These are phyloP conservation scores for Peniophora sp. DNA, from an alignment of 1,284 basidiomycete species.

Conservation along the genomic window DNA sequence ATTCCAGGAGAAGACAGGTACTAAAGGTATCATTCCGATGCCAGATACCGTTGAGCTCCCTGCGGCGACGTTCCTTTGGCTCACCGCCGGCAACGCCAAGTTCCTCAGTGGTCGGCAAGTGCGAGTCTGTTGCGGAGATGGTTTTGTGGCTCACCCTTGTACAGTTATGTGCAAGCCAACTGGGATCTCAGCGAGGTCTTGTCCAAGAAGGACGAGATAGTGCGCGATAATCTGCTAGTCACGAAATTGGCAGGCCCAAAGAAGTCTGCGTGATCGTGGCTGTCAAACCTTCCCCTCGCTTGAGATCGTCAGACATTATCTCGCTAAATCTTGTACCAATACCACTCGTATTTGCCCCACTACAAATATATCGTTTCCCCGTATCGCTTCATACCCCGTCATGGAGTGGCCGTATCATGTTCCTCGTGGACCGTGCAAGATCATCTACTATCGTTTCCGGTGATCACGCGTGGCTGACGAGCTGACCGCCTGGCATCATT, in stretches of 20 bases:
- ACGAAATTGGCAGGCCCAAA: neutral
- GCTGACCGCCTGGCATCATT: too few relatives aligned
- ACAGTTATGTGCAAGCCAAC: neutral
- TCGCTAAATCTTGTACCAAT: too few relatives aligned
- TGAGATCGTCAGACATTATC: too few relatives aligned
- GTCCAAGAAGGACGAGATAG: neutral
- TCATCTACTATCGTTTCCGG: too few relatives aligned
- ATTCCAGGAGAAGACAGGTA: neutral
- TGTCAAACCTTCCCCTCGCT: too few relatives aligned
- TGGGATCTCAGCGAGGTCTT: neutral
- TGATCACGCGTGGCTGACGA: too few relatives aligned
- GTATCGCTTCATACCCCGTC: too few relatives aligned
- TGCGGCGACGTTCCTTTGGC: neutral
- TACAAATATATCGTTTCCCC: too few relatives aligned
- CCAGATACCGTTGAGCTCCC: neutral
- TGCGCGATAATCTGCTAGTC: neutral
- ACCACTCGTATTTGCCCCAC: too few relatives aligned
- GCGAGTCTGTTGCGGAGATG: neutral
- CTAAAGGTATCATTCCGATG: neutral
- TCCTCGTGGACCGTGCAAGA: too few relatives aligned
- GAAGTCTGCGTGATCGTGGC: neutral
- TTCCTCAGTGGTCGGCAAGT: neutral
- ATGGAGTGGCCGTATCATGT: too few relatives aligned
- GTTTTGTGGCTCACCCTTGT: neutral
- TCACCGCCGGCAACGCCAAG: constrained; percentile 1